Conservation (phyloP, 2,329 filamentous ascomycete genomes). For the Curvularia eragrostidis region DNA sequence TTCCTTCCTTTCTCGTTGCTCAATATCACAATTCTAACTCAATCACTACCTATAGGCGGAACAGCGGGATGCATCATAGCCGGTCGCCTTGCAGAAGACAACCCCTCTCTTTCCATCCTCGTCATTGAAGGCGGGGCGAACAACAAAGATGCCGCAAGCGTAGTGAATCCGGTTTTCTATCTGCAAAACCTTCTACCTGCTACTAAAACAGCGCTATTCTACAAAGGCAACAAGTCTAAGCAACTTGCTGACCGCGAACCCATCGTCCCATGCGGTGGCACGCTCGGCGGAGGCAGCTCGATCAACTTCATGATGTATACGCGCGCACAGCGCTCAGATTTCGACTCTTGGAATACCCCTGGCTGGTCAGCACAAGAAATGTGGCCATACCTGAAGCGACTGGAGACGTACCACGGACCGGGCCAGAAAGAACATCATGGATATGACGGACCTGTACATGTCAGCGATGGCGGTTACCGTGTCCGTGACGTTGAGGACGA, state of each 20-base stretch:
- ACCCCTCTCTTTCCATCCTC: conserved; percentile 39
- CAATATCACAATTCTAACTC: neutral
- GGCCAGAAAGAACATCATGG: conserved; percentile 59
- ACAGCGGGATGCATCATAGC: conserved; percentile 57
- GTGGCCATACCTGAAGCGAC: conserved; percentile 61
- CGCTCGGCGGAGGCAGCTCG: conserved; percentile 65
- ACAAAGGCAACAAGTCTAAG: conserved; percentile 56
- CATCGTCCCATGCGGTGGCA: conserved; percentile 55
- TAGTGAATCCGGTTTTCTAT: conserved; percentile 62
- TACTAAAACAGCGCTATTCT: conserved; percentile 61
- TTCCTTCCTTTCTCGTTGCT: neutral
- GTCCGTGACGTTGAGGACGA: conserved; percentile 53
- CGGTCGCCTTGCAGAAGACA: conserved; percentile 53
- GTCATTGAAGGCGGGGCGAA: conserved; percentile 63
- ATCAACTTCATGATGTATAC: conserved; percentile 56
- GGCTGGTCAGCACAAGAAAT: conserved; percentile 63
- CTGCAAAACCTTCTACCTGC: conserved; percentile 57
- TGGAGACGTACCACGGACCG: conserved; percentile 64
- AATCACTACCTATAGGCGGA: conserved; percentile 19
- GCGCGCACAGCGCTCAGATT: conserved; percentile 56
- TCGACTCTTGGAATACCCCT: conserved; percentile 60
- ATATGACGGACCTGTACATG: conserved; percentile 60
- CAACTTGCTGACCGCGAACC: conserved; percentile 56
- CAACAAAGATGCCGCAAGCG: conserved; percentile 58
- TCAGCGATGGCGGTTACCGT: conserved; percentile 60